These are phyloP conservation scores for Aurinia saxatilis DNA, from an alignment of 345 rosid genomes.

Conservation along the genomic window DNA sequence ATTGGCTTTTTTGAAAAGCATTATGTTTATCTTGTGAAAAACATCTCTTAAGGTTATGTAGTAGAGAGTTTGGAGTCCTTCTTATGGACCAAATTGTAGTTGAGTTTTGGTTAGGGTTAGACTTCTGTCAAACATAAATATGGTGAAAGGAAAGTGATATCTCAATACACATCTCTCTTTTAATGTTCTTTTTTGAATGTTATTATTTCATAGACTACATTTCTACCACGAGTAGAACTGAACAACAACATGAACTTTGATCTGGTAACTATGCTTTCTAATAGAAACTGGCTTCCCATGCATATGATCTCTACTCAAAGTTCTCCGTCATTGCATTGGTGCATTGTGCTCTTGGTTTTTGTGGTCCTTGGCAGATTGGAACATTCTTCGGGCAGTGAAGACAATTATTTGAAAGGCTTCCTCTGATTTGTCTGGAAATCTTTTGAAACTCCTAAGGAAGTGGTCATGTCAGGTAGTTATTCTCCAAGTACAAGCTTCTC, in stretches of 20 bases:
- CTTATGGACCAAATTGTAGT: too few species aligned
- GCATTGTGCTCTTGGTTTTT: constrained; percentile 40
- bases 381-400: constrained; percentile 29
- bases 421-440: constrained; percentile 22
- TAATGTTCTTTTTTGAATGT: background rate
- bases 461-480: constrained; percentile 35
- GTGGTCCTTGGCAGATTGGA: constrained; percentile 41
- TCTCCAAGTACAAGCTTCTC: too few species aligned
- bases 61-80: constrained; percentile 12
- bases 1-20: constrained; percentile 65
- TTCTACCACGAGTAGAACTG: background rate
- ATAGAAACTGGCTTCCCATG: background rate
- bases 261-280: background rate
- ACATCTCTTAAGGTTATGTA: constrained; percentile 24
- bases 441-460: constrained; percentile 35
- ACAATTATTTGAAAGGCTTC: constrained; percentile 52
- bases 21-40: constrained; percentile 10
- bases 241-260: constrained; percentile 13
- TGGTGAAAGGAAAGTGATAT: constrained; percentile 13
- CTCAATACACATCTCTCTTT: constrained; percentile 3
- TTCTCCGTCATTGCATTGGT: constrained; percentile 22
- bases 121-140: constrained; percentile 10
- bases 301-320: constrained; percentile 20
- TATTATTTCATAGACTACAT: too few species aligned
- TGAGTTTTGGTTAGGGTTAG: background rate